Evolutionary conservation across 2,329 filamentous ascomycete species (phyloP).

Genomic region (Talaromyces sp.): DNA sequence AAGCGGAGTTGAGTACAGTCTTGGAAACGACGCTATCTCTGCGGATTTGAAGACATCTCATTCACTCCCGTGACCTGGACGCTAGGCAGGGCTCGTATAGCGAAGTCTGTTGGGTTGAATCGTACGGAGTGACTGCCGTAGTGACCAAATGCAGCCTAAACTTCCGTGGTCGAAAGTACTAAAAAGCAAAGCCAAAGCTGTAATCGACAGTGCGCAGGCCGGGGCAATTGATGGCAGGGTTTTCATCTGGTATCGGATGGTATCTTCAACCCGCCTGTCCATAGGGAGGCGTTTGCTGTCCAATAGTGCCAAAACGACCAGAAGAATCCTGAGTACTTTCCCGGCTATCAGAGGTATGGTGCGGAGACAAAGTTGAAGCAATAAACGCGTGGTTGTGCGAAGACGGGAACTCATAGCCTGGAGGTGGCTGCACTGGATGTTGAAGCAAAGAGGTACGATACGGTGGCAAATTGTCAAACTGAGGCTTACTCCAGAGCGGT

Average conservation of each 20-base stretch:
- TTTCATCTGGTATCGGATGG: background rate
- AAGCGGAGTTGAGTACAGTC: background rate
- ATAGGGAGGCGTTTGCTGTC: slow-evolving; percentile 48
- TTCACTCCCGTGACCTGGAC: background rate
- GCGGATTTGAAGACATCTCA: background rate
- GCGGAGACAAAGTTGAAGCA: slow-evolving; percentile 24
- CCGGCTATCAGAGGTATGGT: slow-evolving; percentile 25
- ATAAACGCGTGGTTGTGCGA: slow-evolving; percentile 40
- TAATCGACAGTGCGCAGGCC: background rate
- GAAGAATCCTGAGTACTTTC: slow-evolving; percentile 28
- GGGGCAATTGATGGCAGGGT: background rate
- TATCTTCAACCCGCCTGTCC: slow-evolving; percentile 46
- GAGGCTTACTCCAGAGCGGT: background rate
- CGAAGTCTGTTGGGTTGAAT: background rate
- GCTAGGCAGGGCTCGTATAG: background rate
- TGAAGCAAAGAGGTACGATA: slow-evolving; percentile 17
- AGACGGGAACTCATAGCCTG: slow-evolving; percentile 30
- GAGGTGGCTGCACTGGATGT: slow-evolving; percentile 20
- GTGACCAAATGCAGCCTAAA: too few species aligned
- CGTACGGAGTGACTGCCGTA: background rate
- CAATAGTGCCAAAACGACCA: slow-evolving; percentile 40
- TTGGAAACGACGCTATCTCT: background rate
- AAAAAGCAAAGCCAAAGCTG: background rate
- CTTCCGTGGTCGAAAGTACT: background rate
- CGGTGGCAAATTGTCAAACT: slow-evolving; percentile 16